A percentile compares a stretch with the other conserved stretches of the same genome.
phyloP scores from a whole-genome alignment of 345 rosid species.

The Diplotaxis tenuifolia region DNA sequence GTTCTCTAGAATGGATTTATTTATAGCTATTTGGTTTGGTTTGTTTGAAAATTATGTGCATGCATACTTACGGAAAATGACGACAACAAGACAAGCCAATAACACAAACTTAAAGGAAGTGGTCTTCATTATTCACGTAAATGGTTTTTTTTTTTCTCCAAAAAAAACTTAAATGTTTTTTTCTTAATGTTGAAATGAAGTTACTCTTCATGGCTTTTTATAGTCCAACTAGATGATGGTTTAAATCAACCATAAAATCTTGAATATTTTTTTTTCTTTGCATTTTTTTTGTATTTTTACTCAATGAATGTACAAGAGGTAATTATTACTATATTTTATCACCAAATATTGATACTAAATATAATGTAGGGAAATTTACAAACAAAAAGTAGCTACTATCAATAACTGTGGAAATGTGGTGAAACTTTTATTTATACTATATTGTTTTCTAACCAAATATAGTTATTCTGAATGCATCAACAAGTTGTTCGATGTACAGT shows the following conservation, averaged over 20 bases:
- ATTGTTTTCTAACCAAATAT: too few species aligned
- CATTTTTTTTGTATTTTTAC: not conserved
- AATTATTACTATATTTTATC: not conserved
- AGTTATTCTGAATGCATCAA: too few species aligned
- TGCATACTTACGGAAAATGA: not conserved
- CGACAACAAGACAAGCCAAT: not conserved
- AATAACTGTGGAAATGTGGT: not conserved
- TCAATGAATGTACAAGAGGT: not conserved
- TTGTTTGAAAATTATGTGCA: not conserved
- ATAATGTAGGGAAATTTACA: not conserved
- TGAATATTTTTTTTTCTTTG: not conserved
- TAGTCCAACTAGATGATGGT: not conserved
- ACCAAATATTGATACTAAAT: not conserved
- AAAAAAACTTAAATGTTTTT: not conserved
- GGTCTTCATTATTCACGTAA: not conserved
- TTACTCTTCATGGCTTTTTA: not conserved
- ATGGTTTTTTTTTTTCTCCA: too few species aligned
- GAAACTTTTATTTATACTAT: not conserved
- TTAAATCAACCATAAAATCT: not conserved
- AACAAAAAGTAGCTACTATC: not conserved
- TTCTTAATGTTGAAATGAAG: not conserved
- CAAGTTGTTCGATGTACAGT: too few species aligned
- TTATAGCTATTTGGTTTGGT: too few species aligned
- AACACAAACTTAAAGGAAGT: not conserved
- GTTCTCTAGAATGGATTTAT: not conserved